Base-by-base conservation (phyloP, 2,329 filamentous ascomycete species). In the Aspergillus cejpii region DNA sequence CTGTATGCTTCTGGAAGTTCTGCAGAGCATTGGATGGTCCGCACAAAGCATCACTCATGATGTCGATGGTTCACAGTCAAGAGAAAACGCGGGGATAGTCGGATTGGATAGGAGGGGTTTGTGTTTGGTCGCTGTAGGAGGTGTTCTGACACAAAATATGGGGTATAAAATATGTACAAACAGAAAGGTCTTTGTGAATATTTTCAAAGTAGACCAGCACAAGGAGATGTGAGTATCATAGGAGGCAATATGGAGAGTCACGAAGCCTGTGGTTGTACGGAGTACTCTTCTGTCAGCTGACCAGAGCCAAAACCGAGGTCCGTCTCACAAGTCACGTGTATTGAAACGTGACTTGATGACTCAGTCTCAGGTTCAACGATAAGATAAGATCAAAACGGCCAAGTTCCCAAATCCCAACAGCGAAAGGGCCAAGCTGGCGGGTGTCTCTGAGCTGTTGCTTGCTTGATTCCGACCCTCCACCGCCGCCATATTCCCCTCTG, bases 21-120 rank as follows among this genome's bases (percentile, higher is more conserved):
- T 87, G 85, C 41, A 87, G 77, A 51, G 84, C 77, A 66, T 85
- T 88, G 10, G 85, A 85, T 14, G 85, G 84, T 47, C 85, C 84
- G 63, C 85, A 90, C 44, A 86, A 71, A 55, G 77, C 74, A 58
- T 85, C 81, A 41, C 78, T 73, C 82, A 85, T 85, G 56, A 53
- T 70, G 59, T 34, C 42, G 33, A 8, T 34, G 31, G 11, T 19
- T 12, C 17, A 11, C 23, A 24, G 28, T 47, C 34, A 31, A 33
- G 17, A 36, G 37, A 44, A n/a, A 19, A 39, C 23, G 23, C 23
- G 23, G 23, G 23, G 23, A 8, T 33, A 20, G 34, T 15, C 28
- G 26, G 14, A 20, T 28, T 44, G 31, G 34, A 31, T 29, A 46
- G 14, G 23, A 24, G 5, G 23, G 4, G 4, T 24, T 24, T n/a